Evolutionary conservation across 1,284 basidiomycete genomes (phyloP).

Genomic region (Trichosporon coremiiforme): DNA sequence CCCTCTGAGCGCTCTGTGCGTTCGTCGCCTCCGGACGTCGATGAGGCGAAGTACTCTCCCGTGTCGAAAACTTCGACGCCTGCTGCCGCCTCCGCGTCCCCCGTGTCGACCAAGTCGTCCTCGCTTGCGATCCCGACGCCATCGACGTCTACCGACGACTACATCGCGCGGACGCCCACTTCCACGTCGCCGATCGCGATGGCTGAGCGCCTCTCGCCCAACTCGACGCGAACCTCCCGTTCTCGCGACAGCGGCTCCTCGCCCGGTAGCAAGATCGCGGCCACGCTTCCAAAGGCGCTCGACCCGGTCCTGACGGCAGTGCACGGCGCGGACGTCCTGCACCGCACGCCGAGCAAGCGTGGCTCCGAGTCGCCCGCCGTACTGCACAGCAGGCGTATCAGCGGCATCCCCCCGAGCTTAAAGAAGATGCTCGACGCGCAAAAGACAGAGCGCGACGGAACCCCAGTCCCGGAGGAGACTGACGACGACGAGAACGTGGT

Average conservation of each 20-base stretch:
- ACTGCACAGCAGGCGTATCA: slow-evolving; percentile 29
- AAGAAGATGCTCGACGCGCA: slow-evolving; percentile 22
- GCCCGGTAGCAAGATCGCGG: slow-evolving; percentile 19
- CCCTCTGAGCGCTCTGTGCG: background rate
- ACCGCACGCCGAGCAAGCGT: slow-evolving; percentile 9
- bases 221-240: slow-evolving; percentile 24
- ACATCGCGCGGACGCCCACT: slow-evolving; percentile 14
- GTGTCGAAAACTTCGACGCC: background rate
- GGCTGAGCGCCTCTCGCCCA: slow-evolving; percentile 20
- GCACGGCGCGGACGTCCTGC: slow-evolving; percentile 24
- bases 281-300: slow-evolving; percentile 21
- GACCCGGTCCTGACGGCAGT: slow-evolving; percentile 30
- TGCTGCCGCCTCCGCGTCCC: background rate
- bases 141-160: background rate
- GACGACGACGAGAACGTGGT: slow-evolving; percentile 10
- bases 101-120: background rate
- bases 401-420: slow-evolving; percentile 26
- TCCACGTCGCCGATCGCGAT: background rate
- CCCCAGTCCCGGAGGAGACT: background rate
- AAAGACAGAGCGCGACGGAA: background rate
- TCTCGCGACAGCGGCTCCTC: slow-evolving; percentile 16
- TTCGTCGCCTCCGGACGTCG: background rate
- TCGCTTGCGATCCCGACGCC: slow-evolving; percentile 17
- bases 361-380: slow-evolving; percentile 27
- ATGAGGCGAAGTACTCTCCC: background rate